Conservation (phyloP, 1,284 basidiomycete species). For the Tilletia caries region DNA sequence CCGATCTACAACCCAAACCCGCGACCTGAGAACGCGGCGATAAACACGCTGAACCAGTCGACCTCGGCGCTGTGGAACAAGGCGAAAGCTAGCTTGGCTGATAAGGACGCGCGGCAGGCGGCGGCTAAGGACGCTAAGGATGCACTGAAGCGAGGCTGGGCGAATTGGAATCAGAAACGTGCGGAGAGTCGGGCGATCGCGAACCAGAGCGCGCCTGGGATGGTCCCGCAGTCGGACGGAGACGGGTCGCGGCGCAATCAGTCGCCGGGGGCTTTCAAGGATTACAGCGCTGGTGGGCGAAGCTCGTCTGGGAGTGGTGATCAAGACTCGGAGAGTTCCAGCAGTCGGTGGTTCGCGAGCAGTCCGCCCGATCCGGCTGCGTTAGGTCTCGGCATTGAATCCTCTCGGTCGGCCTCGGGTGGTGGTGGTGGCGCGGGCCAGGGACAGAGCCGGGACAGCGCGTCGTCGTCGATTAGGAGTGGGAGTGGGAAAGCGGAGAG, state of each 20-base stretch:
- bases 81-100: constrained; percentile 47
- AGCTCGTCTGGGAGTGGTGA: not conserved
- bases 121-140: constrained; percentile 48
- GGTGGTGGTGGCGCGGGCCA: not conserved
- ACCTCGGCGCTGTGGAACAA: constrained; percentile 31
- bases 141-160: constrained; percentile 47
- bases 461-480: not conserved
- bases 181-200: constrained; percentile 4
- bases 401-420: too few relatives aligned
- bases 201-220: constrained; percentile 5
- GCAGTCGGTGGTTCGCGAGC: constrained; percentile 31
- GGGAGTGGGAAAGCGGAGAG: not conserved
- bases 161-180: constrained; percentile 24
- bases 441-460: not conserved
- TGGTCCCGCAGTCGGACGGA: not conserved
- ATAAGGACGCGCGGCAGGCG: constrained; percentile 45
- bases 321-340: not conserved
- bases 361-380: constrained; percentile 34
- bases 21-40: not conserved
- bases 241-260: not conserved
- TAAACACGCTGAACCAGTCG: not conserved
- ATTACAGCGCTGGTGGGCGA: not conserved
- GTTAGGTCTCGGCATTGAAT: constrained; percentile 24
- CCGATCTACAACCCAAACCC: constrained; percentile 9
- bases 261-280: not conserved